Percentiles rank a stretch among this genome's conserved stretches.
Evolutionary conservation across 2,329 filamentous ascomycete species (phyloP).

Genomic region (Arthroderma uncinatum): DNA sequence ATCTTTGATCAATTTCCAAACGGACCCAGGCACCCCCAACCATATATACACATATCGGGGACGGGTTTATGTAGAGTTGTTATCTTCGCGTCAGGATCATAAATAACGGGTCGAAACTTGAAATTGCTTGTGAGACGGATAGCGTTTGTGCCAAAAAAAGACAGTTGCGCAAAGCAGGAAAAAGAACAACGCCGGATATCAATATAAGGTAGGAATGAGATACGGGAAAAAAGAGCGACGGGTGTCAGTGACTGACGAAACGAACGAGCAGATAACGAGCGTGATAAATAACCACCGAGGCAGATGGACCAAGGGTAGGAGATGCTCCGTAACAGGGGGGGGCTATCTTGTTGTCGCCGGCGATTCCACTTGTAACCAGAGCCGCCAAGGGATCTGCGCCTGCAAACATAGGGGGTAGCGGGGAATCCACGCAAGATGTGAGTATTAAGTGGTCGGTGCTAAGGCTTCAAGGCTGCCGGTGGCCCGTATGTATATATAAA

Average conservation of each 20-base stretch:
- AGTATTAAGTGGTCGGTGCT: neutral
- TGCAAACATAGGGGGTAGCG: neutral
- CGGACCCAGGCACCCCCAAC: neutral
- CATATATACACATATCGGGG: neutral
- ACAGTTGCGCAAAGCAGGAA: neutral
- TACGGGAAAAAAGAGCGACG: neutral
- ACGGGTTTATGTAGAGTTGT: neutral
- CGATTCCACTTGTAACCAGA: neutral
- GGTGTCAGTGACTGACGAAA: neutral
- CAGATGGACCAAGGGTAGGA: neutral
- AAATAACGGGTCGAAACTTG: too few relatives aligned
- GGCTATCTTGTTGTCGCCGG: neutral
- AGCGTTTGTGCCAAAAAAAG: too few relatives aligned
- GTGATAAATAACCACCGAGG: neutral
- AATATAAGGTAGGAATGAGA: neutral
- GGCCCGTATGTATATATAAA: too few relatives aligned
- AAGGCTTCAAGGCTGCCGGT: neutral
- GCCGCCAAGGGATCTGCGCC: neutral
- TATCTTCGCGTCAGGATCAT: neutral
- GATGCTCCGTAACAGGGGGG: neutral
- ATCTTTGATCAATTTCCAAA: neutral
- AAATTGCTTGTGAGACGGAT: too few relatives aligned
- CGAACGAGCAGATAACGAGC: neutral
- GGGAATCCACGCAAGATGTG: neutral
- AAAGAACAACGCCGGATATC: neutral